Evolutionary conservation across 306 rosid genomes (phyloP), one percentile per base, ranked within the genome.

Genomic region (Datisca glomerata): DNA sequence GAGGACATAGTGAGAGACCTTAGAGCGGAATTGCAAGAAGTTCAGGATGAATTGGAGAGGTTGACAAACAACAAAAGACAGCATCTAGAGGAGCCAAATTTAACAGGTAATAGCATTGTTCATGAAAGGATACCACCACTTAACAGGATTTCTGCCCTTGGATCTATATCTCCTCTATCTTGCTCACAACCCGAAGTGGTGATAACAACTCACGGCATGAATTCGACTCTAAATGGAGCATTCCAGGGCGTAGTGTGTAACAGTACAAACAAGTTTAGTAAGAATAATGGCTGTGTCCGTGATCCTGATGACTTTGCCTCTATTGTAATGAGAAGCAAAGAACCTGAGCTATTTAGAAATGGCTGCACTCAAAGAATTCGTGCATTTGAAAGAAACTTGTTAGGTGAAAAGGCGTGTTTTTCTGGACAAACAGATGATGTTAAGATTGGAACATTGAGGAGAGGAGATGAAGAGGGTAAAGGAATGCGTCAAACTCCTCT

Each of bases 281-380:
- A 32, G 61, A 78, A 61, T 20, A 66, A 60, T 7, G 28, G n/a
- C 44, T 24, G 18, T 52, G 34, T 53, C n/a, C 67, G 56, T 41
- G 60, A 61, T 24, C 51, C 89, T 6, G 74, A n/a, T n/a, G n/a
- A 76, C 50, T 72, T 80, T 63, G 63, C 93, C 41, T 77, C 94
- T 53, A 74, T 75, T 55, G 79, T 67, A 61, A 75, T 67, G 66
- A 74, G 85, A 52, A 83, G 67, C 61, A 83, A 74, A 60, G 81
- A 70, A 56, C 76, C 77, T 7, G 73, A 75, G 56, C 78, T 67
- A 45, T 78, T 63, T 64, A 66, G 72, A 56, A 83, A 83, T 47
- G 93, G 93, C 6, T 79, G 93, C 61, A 72, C 85, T 15, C 97
- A 79, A 57, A 65, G 93, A 74, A 68, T 83, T 62, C 87, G 74